phyloP scores from a whole-genome alignment of 371 early-diverging fungal genomes.

The Basidiobolus meristosporus region DNA sequence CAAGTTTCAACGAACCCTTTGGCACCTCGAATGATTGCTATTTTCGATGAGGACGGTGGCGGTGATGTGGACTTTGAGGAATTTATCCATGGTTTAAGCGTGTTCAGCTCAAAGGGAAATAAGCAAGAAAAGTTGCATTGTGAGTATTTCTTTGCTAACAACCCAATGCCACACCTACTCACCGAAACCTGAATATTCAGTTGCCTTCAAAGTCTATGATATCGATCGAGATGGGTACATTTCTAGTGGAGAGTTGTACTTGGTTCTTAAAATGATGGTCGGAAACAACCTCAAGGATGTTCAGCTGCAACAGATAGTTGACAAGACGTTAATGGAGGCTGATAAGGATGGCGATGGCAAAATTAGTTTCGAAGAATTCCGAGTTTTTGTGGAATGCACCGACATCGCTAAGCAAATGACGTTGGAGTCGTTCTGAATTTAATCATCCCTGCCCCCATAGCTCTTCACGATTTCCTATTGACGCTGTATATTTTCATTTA shows the following conservation, averaged over 20 bases:
- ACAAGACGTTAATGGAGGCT: conserved; percentile 96
- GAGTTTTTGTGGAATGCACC: conserved; percentile 74
- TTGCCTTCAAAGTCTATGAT: conserved; percentile 96
- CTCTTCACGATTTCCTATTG: too few relatives aligned
- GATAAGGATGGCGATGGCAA: conserved; percentile 88
- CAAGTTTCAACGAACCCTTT: conserved; percentile 92
- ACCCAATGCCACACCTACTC: neutral
- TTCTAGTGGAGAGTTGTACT: conserved; percentile 90
- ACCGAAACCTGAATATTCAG: too few relatives aligned
- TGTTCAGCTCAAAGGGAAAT: conserved; percentile 83
- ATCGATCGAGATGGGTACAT: conserved; percentile 96
- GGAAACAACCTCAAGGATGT: conserved; percentile 85
- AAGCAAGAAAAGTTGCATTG: conserved; percentile 82
- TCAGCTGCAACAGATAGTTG: conserved; percentile 97
- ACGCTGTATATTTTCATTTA: too few relatives aligned
- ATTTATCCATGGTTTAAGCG: conserved; percentile 83
- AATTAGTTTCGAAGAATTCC: conserved; percentile 90
- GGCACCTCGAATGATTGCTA: conserved; percentile 83
- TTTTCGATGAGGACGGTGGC: conserved; percentile 91
- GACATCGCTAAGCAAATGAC: conserved; percentile 92
- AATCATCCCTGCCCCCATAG: too few relatives aligned
- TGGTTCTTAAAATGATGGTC: conserved; percentile 95
- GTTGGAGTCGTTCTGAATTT: conserved; percentile 46
- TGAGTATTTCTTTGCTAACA: conserved; percentile 12
- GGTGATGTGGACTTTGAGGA: conserved; percentile 97